Evolutionary conservation across 192 early-diverging fungal genomes (phyloP).

Genomic region (Coemansia sp.): DNA sequence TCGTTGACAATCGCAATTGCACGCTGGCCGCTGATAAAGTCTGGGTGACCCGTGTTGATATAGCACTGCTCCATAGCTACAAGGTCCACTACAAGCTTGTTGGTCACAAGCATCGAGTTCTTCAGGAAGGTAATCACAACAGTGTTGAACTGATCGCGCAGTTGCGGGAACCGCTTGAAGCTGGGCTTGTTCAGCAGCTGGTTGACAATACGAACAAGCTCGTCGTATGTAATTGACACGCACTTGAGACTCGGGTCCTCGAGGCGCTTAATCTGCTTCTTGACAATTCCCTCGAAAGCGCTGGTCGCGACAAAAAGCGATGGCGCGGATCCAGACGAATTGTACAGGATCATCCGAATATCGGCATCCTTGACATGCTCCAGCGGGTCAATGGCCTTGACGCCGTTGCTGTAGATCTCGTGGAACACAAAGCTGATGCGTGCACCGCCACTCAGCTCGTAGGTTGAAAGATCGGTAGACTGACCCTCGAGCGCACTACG

Average conservation of each 20-base stretch:
- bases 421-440: conserved; percentile 99
- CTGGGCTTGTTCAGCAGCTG: conserved; percentile 87
- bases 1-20: conserved; percentile 91
- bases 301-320: conserved; percentile 97
- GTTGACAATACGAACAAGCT: conserved; percentile 92
- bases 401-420: conserved; percentile 88
- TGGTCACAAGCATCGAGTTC: conserved; percentile 85
- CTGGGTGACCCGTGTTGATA: conserved; percentile 98
- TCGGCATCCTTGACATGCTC: conserved; percentile 99
- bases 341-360: conserved; percentile 98
- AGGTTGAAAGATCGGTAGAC: conserved; percentile 88
- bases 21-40: conserved; percentile 96
- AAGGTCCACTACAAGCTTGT: conserved; percentile 91
- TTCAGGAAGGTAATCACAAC: conserved; percentile 95
- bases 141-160: conserved; percentile 89
- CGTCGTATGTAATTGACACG: conserved; percentile 94
- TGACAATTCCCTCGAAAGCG: conserved; percentile 97
- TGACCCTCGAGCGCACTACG: conserved; percentile 94
- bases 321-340: conserved; percentile 95
- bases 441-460: conserved; percentile 96
- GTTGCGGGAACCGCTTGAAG: conserved; percentile 94
- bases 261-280: conserved; percentile 97
- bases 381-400: conserved; percentile 95
- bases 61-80: conserved; percentile 93
- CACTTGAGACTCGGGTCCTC: conserved; percentile 98